phyloP scores from a whole-genome alignment of 257 asterid genomes.

The Ophiorrhiza pumila region DNA sequence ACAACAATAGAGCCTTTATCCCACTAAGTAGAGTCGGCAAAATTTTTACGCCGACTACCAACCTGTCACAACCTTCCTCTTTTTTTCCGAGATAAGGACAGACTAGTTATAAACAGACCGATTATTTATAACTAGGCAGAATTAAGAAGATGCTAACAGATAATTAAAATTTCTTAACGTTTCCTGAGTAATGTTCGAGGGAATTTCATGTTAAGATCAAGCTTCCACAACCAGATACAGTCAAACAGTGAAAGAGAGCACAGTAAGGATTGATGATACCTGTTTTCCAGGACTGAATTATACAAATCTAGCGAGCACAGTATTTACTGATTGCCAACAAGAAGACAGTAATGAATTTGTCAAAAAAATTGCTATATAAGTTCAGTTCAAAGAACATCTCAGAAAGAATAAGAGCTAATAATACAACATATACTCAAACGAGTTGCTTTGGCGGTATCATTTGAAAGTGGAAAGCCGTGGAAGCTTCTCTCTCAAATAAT shows the following conservation, averaged over 20 bases:
- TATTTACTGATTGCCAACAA: background rate
- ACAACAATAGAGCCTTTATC: no score
- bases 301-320: background rate
- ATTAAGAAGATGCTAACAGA: no score
- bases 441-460: conserved; percentile 30
- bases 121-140: no score
- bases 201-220: no score
- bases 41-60: no score
- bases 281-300: background rate
- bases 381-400: background rate
- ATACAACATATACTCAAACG: conserved; percentile 2
- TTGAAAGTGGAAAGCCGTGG: conserved; percentile 96
- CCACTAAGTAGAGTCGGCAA: no score
- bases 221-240: background rate
- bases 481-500: conserved; percentile 88
- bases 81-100: no score
- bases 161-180: no score
- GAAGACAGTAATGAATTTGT: background rate
- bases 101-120: no score
- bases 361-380: background rate
- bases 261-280: background rate
- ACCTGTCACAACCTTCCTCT: no score
- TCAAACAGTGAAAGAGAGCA: background rate
- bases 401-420: background rate
- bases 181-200: background rate